A percentile compares a stretch with the other conserved stretches of the same genome.
Conservation (phyloP, 164 flowering plant species). For the Magnolia kwangsiensis region DNA sequence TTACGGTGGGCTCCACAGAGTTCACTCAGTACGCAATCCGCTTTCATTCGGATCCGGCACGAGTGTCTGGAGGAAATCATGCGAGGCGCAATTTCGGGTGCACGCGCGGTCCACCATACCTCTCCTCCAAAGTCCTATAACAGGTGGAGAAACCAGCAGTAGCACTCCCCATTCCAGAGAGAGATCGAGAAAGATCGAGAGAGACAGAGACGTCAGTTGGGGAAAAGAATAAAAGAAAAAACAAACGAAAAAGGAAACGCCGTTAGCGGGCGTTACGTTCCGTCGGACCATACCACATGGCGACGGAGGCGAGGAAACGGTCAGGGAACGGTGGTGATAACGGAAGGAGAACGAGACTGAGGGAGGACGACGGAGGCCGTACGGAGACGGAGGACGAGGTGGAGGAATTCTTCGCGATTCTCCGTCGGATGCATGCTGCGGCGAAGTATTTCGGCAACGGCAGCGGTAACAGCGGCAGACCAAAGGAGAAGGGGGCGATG, state of each 20-base stretch:
- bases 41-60: too few relatives aligned
- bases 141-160: neutral
- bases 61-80: too few relatives aligned
- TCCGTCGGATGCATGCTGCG: slow-evolving; percentile 33
- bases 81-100: neutral
- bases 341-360: slow-evolving; percentile 6
- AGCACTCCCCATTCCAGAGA: neutral
- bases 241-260: neutral
- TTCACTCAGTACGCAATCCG: too few relatives aligned
- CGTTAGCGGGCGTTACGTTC: neutral
- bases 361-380: neutral
- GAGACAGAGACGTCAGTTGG: neutral
- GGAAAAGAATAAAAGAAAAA: neutral
- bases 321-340: slow-evolving; percentile 5
- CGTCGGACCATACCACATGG: neutral
- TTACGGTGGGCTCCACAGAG: too few relatives aligned
- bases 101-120: neutral
- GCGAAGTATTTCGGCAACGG: slow-evolving; percentile 27
- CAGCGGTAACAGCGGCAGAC: neutral
- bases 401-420: slow-evolving; percentile 47
- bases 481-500: slow-evolving; percentile 7
- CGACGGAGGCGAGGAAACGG: slow-evolving; percentile 15
- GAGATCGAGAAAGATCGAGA: neutral
- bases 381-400: slow-evolving; percentile 37
- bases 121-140: neutral